These are phyloP conservation scores for Cercospora sp. DNA, from an alignment of 2,329 filamentous ascomycete genomes.

Conservation along the genomic window DNA sequence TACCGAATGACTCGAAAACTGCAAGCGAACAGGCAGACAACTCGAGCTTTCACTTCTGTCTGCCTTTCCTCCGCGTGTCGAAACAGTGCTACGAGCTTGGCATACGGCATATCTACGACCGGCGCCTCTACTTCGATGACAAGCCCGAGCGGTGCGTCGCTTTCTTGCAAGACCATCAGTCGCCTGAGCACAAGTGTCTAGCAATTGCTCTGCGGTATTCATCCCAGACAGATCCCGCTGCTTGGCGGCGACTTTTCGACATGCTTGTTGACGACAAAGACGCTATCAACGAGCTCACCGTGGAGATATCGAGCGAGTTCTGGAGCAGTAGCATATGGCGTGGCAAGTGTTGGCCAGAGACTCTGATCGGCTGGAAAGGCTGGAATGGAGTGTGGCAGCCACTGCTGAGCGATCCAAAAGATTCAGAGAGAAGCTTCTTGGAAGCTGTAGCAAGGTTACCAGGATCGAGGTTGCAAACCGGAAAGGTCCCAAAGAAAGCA, in stretches of 20 bases:
- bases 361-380: constrained; percentile 8
- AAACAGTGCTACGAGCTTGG: constrained; percentile 13
- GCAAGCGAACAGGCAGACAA: not conserved
- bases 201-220: constrained; percentile 8
- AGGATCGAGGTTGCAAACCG: constrained; percentile 3
- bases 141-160: constrained; percentile 17
- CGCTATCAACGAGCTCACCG: constrained; percentile 12
- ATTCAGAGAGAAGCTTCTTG: constrained; percentile 11
- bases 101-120: constrained; percentile 12
- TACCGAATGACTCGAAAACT: not conserved
- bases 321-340: constrained; percentile 11
- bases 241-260: constrained; percentile 16
- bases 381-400: constrained; percentile 11
- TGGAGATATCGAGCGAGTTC: constrained; percentile 15
- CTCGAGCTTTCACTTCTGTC: constrained; percentile 4
- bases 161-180: constrained; percentile 16
- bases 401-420: not conserved
- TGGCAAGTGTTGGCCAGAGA: constrained; percentile 12
- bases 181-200: not conserved
- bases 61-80: constrained; percentile 9
- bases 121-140: constrained; percentile 11
- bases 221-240: constrained; percentile 13
- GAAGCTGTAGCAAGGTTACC: constrained; percentile 14
- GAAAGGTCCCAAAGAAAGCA: constrained; percentile 7
- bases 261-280: constrained; percentile 1